These are phyloP conservation scores for Colletotrichum sp. DNA, from an alignment of 2,329 filamentous ascomycete genomes.

Conservation along the genomic window DNA sequence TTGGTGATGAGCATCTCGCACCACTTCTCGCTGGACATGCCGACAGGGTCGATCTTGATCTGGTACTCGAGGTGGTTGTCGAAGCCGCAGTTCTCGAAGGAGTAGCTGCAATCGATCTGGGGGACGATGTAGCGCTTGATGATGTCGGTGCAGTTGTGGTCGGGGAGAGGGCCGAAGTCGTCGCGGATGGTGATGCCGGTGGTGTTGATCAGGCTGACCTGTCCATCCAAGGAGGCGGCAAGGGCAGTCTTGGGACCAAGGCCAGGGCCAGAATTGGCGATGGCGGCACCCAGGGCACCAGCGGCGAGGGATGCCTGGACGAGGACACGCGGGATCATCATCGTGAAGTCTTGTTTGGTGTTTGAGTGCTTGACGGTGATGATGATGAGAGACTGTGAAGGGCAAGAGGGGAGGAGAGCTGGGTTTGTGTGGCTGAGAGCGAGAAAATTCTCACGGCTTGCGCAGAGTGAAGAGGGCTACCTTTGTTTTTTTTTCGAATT, in stretches of 20 bases:
- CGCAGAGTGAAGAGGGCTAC: background rate
- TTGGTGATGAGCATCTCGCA: background rate
- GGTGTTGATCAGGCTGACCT: background rate
- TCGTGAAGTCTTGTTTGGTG: background rate
- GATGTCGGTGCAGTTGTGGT: background rate
- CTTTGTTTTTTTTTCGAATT: background rate
- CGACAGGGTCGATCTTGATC: conserved; percentile 2
- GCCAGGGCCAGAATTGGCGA: background rate
- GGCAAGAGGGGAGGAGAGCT: background rate
- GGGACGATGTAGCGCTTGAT: background rate
- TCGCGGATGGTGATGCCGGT: background rate
- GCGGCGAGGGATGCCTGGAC: background rate
- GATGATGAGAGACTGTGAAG: background rate
- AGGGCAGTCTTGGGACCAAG: background rate
- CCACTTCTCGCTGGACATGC: background rate
- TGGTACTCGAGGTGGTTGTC: conserved; percentile 5
- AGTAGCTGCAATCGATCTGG: conserved; percentile 9
- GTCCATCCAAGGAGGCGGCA: background rate
- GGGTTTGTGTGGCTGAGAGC: background rate
- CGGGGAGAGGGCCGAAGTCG: background rate
- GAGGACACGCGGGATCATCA: background rate
- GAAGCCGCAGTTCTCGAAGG: conserved; percentile 6
- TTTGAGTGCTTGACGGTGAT: background rate
- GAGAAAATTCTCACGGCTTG: background rate
- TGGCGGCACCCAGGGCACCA: background rate